Percentiles rank a stretch among this genome's conserved stretches.
phyloP scores from a whole-genome alignment of 345 rosid species.

The Hibiscus syriacus region DNA sequence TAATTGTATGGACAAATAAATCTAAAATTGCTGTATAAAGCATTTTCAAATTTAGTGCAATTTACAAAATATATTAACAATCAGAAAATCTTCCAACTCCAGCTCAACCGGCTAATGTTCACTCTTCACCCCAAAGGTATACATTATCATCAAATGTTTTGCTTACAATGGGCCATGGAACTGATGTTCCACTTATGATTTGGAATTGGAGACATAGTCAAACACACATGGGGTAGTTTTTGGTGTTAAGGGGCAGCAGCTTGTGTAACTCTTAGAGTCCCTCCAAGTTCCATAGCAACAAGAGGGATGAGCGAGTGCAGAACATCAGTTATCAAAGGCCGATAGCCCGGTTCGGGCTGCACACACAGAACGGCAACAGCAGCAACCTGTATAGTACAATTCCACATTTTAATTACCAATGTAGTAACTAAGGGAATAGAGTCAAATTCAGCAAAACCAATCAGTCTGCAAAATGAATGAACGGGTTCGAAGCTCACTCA shows the following conservation, averaged over 20 bases:
- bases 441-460: not conserved
- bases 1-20: no score
- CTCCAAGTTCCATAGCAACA: conserved; percentile 71
- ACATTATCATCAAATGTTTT: no score
- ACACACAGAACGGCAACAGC: conserved; percentile 91
- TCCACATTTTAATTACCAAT: not conserved
- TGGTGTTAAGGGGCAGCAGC: not conserved
- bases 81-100: no score
- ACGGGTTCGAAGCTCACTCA: not conserved
- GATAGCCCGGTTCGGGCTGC: conserved; percentile 89
- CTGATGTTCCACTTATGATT: not conserved
- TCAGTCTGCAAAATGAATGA: not conserved
- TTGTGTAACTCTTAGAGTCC: conserved; percentile 37
- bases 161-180: not conserved
- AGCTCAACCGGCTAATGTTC: no score
- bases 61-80: no score
- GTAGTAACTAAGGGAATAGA: not conserved
- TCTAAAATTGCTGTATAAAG: no score
- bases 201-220: not conserved
- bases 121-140: no score
- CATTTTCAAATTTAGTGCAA: no score
- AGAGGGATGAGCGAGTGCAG: conserved; percentile 79
- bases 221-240: not conserved
- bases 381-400: conserved; percentile 55
- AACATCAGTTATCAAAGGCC: conserved; percentile 78